Evolutionary conservation across 306 rosid species (phyloP).

Genomic region (Fragaria vesca): DNA sequence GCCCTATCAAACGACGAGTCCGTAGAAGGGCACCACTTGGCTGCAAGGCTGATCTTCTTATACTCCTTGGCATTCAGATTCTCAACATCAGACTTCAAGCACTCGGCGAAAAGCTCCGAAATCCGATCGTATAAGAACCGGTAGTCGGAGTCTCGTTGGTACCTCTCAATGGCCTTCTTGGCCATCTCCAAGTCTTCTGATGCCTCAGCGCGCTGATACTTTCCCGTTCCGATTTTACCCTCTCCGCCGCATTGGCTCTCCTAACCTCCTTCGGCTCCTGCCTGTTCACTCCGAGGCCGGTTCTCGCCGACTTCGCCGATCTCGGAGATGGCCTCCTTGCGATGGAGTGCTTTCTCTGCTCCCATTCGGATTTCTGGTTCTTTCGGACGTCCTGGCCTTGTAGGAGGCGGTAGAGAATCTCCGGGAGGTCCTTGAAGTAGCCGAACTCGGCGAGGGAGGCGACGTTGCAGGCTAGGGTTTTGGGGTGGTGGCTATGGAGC

Average conservation of each 20-base stretch:
- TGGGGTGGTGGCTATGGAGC: constrained; percentile 54
- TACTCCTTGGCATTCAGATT: constrained; percentile 25
- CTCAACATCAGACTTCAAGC: constrained; percentile 45
- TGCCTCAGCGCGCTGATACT: constrained; percentile 36
- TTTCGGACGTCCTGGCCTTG: constrained; percentile 38
- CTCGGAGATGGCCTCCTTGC: not conserved
- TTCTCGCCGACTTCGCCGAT: not conserved
- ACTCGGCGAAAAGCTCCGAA: constrained; percentile 50
- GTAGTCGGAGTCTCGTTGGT: constrained; percentile 8
- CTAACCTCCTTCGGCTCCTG: not conserved
- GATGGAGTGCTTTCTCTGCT: not conserved
- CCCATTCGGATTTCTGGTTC: constrained; percentile 31
- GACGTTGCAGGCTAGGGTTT: constrained; percentile 47
- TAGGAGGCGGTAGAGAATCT: constrained; percentile 53
- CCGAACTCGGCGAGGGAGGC: constrained; percentile 56
- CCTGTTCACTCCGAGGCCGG: not conserved
- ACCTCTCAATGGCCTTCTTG: constrained; percentile 44
- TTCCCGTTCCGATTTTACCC: constrained; percentile 26
- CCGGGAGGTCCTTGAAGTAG: constrained; percentile 66
- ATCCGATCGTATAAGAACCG: constrained; percentile 39
- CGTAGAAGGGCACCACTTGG: constrained; percentile 69
- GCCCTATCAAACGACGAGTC: constrained; percentile 58
- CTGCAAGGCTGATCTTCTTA: constrained; percentile 50
- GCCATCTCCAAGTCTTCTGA: constrained; percentile 47
- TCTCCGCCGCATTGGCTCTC: not conserved